A percentile compares a stretch with the other conserved stretches of the same genome.
phyloP scores from a whole-genome alignment of 192 early-diverging fungal species.

The Chytriomyces confervae region DNA sequence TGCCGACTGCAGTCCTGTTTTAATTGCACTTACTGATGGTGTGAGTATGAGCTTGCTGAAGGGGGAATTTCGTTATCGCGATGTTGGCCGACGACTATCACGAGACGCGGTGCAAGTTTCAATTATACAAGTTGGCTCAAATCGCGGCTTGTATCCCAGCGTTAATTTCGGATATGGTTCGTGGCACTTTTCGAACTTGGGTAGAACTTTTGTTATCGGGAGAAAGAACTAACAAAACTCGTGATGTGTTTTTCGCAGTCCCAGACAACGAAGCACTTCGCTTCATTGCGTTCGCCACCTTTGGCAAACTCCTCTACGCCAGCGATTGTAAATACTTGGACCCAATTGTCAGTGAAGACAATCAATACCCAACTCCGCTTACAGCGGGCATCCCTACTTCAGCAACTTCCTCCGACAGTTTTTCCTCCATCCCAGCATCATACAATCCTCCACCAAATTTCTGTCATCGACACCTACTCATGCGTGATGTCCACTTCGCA shows the following conservation, averaged over 20 bases:
- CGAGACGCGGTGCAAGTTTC: conserved; percentile 44
- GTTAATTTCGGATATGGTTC: conserved; percentile 54
- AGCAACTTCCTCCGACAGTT: not conserved
- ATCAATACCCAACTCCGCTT: not conserved
- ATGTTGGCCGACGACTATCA: conserved; percentile 40
- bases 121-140: conserved; percentile 58
- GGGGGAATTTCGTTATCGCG: conserved; percentile 44
- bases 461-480: conserved; percentile 52
- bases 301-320: conserved; percentile 55
- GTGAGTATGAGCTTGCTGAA: conserved; percentile 39
- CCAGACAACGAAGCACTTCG: conserved; percentile 58
- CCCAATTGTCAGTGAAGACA: not conserved
- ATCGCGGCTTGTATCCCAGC: conserved; percentile 47
- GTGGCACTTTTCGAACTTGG: not conserved
- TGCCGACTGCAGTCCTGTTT: conserved; percentile 40
- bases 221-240: too few relatives aligned
- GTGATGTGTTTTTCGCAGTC: conserved; percentile 34
- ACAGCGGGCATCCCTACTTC: not conserved
- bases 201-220: not conserved
- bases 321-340: conserved; percentile 53
- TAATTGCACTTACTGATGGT: conserved; percentile 60
- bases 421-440: too few relatives aligned
- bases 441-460: conserved; percentile 48
- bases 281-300: conserved; percentile 48
- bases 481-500: conserved; percentile 40